phyloP scores from a whole-genome alignment of 2,329 filamentous ascomycete genomes.

The Immersiporthe knoxdaviesiana region DNA sequence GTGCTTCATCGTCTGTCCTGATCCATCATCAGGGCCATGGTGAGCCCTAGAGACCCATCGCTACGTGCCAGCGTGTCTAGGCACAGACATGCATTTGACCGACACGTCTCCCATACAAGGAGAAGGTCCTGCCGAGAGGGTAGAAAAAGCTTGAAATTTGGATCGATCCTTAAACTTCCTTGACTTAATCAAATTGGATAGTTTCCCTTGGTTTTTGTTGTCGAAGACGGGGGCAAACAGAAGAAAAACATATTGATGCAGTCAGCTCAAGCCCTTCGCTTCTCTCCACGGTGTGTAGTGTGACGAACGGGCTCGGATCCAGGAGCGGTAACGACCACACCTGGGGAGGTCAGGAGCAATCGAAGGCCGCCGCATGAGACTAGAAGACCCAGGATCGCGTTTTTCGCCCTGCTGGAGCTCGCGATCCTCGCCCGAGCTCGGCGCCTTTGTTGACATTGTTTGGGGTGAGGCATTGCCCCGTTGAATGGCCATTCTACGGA shows the following conservation, averaged over 20 bases:
- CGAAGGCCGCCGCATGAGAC: neutral
- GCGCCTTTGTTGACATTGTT: neutral
- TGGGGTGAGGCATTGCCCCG: neutral
- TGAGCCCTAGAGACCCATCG: neutral
- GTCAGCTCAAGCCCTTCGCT: neutral
- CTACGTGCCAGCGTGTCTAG: neutral
- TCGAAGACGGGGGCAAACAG: too few relatives aligned
- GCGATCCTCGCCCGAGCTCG: neutral
- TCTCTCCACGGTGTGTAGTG: neutral
- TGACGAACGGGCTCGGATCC: neutral
- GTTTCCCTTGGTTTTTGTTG: neutral
- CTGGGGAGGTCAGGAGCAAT: neutral
- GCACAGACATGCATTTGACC: neutral
- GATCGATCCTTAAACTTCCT: neutral
- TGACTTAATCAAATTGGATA: too few relatives aligned
- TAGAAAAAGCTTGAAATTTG: neutral
- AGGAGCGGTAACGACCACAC: neutral
- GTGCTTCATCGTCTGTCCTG: neutral
- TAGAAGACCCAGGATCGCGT: neutral
- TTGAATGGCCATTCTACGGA: neutral
- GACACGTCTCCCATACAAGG: neutral
- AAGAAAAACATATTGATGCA: neutral
- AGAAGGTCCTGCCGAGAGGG: neutral
- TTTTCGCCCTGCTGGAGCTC: neutral
- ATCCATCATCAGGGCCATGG: neutral